Evolutionary conservation across 768 basidiomycete species (phyloP), one percentile per base, ranked within the genome.

Genomic region (Podaxis sp.): DNA sequence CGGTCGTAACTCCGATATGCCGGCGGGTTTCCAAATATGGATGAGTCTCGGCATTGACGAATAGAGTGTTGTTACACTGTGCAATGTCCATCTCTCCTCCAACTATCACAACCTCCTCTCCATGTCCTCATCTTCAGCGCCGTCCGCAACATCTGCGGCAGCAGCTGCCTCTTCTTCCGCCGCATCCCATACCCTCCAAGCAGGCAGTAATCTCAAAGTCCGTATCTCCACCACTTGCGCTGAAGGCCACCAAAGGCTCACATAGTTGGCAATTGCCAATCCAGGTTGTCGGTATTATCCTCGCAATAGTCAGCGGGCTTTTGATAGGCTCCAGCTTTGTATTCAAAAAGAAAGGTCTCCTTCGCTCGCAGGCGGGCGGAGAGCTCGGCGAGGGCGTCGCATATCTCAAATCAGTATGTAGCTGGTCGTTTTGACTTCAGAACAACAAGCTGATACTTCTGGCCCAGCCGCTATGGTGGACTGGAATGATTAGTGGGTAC

Each of bases 301-400:
- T 94, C 64, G 91, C 93, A 54, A 72, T 95, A 56, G 68, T 73
- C 40, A 93, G 90, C 70, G 97, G 96, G 7, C 46, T 95, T 30
- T 85, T 99, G 64, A 99, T 99, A 64, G 97, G 96, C 4, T 84
- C 85, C 44, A 90, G 88, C 68, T 99, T 98, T 74, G 96, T 99
- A 2, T 90, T 99, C 80, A 99, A 99, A 87, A 99, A 99, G 84
- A 97, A 94, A 71, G 96, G 92, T 8, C 79, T 94, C 20, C 72
- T 94, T 58, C 82, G 87, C 74, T 86, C 88, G 72, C 91, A 92
- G 79, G 89, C 90, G 64, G 94, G 91, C 67, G 88, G 90, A 63
- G 74, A 76, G 44, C 84, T 88, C 2, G 91, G 91, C 60, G 90
- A 93, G 72, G 96, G 96, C 33, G 94, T 96, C 63, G 93, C 85